phyloP scores from a whole-genome alignment of 257 asterid species.

The Solanum chiquidenum region DNA sequence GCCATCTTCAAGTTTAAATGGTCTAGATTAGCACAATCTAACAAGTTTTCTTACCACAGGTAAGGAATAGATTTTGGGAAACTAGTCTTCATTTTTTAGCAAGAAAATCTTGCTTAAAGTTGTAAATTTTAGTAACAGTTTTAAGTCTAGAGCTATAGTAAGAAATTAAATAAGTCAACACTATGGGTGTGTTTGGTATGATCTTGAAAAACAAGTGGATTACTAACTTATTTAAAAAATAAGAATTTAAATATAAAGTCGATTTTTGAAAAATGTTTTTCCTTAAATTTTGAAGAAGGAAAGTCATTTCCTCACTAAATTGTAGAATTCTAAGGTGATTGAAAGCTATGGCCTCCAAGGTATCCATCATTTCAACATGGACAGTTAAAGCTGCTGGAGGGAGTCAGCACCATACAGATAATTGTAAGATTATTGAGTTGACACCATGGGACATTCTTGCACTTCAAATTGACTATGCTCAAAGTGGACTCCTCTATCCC shows the following conservation, averaged over 20 bases:
- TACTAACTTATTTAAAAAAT: too few relatives aligned
- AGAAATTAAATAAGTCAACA: neutral
- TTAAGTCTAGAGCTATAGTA: neutral
- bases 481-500: constrained; percentile 25
- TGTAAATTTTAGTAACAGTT: too few relatives aligned
- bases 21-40: neutral
- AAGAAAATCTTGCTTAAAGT: neutral
- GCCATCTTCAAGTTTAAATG: neutral
- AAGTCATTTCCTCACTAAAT: neutral
- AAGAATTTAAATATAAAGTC: too few relatives aligned
- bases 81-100: neutral
- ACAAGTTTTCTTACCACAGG: neutral
- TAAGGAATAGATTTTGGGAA: neutral
- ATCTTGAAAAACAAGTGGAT: too few relatives aligned
- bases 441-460: neutral
- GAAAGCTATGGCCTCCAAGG: neutral
- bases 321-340: neutral
- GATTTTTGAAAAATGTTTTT: too few relatives aligned
- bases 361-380: neutral
- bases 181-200: too few relatives aligned
- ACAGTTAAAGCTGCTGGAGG: neutral
- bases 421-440: neutral
- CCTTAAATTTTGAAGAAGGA: too few relatives aligned
- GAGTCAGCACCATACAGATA: neutral
- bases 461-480: constrained; percentile 11